Conservation (phyloP, 257 asterid species). For the Knoxia roxburghii region DNA sequence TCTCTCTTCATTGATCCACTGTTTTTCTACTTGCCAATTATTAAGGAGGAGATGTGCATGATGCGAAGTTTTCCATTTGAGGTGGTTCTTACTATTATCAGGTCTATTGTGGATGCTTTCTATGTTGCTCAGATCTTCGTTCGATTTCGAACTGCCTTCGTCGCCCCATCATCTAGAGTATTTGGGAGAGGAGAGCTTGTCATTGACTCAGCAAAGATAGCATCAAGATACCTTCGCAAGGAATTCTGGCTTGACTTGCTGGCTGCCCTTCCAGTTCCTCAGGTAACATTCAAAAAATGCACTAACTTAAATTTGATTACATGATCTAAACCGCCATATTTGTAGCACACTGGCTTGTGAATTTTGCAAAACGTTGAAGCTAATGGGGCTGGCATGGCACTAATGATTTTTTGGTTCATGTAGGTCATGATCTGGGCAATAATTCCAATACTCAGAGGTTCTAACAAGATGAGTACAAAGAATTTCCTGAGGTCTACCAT, state of each 20-base stretch:
- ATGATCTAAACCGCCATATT: too few relatives aligned
- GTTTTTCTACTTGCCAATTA: constrained; percentile 52
- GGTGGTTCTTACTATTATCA: constrained; percentile 42
- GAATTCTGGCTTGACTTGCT: constrained; percentile 50
- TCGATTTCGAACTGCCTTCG: constrained; percentile 54
- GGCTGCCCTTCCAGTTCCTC: constrained; percentile 73
- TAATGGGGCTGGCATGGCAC: too few relatives aligned
- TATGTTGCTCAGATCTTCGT: constrained; percentile 44
- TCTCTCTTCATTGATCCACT: constrained; percentile 64
- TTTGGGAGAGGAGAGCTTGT: constrained; percentile 73
- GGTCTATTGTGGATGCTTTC: constrained; percentile 43
- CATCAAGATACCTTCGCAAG: constrained; percentile 42
- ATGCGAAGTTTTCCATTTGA: constrained; percentile 39
- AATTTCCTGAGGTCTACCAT: constrained; percentile 41
- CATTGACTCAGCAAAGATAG: constrained; percentile 49
- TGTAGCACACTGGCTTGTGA: too few relatives aligned
- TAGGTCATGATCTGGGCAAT: constrained; percentile 60
- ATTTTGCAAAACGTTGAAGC: too few relatives aligned
- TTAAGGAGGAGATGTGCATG: constrained; percentile 45
- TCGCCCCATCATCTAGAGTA: constrained; percentile 68
- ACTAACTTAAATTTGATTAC: too few relatives aligned
- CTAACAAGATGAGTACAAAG: constrained; percentile 42
- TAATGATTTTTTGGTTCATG: too few relatives aligned
- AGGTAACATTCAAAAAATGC: constrained; percentile 25
- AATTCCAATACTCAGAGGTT: constrained; percentile 49